Evolutionary conservation across 306 rosid genomes (phyloP), one percentile per base, ranked within the genome.

Genomic region (Quercus cerris): DNA sequence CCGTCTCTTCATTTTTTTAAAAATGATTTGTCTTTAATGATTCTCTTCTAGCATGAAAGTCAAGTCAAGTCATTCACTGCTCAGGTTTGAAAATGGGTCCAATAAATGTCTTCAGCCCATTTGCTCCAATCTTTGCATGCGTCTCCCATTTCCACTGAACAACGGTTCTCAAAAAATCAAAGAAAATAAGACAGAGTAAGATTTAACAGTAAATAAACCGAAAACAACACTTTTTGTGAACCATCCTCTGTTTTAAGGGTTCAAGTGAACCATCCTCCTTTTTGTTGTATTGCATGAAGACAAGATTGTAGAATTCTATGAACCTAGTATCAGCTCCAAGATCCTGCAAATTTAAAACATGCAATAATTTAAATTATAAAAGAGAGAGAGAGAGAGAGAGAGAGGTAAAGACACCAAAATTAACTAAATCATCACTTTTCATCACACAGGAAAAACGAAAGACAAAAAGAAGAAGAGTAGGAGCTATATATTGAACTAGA

Each of bases 271-370:
- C 92, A 68, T 89, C 97, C 30, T 92, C 97, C 58, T 84, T 94
- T 87, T 88, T 92, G 90, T 94, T 92, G 87, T 88, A 92, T 88
- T 94, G 97, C 98, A 94, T 94, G 88, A 94, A 94, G 63, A 94
- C 98, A 78, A 92, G 83, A 85, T 94, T 92, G 89, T 94, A 92
- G 86, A 90, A 90, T 86, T 92, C 98, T 78, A 92, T 92, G 82
- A 92, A 90, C 87, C 98, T 90, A 13, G 92, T 72, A 82, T 92
- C 97, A 81, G 92, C 98, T 49, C 83, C 89, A 70, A 94, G 94
- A 92, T 91, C 97, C 97, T 94, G 91, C 17, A 77, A 80, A 77
- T 15, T 35, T 68, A 78, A 64, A 55, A 62, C 51, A 68, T 81
- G 49, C 19, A 56, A 55, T 64, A 74, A 75, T 17, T 44, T 75